Percentiles rank a stretch among this genome's conserved stretches.
Evolutionary conservation across 331 rosid species (phyloP).

Genomic region (Saraca asoca): DNA sequence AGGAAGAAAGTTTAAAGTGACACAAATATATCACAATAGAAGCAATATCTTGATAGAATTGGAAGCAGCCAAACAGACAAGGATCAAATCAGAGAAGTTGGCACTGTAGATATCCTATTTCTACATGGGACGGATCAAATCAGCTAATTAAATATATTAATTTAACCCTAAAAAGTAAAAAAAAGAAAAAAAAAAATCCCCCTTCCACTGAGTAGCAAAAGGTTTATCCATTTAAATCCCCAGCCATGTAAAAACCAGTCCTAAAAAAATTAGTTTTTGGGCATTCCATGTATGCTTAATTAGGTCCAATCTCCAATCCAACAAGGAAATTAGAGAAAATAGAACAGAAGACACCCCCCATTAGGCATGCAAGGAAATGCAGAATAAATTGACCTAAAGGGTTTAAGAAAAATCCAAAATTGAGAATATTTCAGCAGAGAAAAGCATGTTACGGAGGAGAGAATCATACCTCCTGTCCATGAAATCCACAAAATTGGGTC

Average conservation of each 20-base stretch:
- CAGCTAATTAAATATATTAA: not conserved
- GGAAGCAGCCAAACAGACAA: slow-evolving; percentile 1
- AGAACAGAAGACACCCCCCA: not conserved
- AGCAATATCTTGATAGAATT: not conserved
- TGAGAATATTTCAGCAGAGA: slow-evolving; percentile 18
- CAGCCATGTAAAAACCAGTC: not conserved
- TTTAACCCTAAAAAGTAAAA: no score
- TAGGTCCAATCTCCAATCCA: not conserved
- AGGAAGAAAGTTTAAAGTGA: not conserved
- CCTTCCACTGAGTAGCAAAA: not conserved
- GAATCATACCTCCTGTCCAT: slow-evolving; percentile 47
- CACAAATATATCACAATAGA: slow-evolving; percentile 1
- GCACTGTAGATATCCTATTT: no score
- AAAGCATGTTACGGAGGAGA: slow-evolving; percentile 17
- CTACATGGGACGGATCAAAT: not conserved
- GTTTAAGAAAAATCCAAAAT: slow-evolving; percentile 13
- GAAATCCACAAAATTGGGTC: slow-evolving; percentile 28
- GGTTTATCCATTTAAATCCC: not conserved
- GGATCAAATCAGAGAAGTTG: no score
- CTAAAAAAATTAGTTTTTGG: no score
- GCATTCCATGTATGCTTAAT: not conserved
- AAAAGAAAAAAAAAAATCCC: not conserved
- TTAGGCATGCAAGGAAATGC: slow-evolving; percentile 12
- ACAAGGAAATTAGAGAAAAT: not conserved
- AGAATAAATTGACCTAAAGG: slow-evolving; percentile 17